Evolutionary conservation across 139 green algal species (phyloP).

Genomic region (Coelastrella sp.): DNA sequence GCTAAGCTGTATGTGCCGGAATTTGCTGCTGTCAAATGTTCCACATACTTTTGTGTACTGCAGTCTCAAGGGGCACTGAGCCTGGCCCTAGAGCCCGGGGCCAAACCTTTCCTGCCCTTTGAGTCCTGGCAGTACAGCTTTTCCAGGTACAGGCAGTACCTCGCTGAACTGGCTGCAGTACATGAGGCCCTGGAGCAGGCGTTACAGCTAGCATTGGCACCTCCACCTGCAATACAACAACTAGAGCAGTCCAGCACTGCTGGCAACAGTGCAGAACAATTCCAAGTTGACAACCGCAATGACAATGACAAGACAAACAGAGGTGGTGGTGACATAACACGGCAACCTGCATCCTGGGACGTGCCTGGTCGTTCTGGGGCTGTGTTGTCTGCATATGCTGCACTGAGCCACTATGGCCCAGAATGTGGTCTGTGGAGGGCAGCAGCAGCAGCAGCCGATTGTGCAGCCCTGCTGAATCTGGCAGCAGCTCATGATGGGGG

Average conservation of each 20-base stretch:
- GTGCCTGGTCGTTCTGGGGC: background rate
- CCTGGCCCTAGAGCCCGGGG: background rate
- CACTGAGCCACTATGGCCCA: slow-evolving; percentile 16
- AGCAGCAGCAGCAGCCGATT: slow-evolving; percentile 9
- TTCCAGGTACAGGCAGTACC: slow-evolving; percentile 51
- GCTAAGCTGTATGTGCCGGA: background rate
- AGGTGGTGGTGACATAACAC: background rate
- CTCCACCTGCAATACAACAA: background rate
- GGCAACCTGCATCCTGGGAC: background rate
- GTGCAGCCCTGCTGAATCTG: background rate
- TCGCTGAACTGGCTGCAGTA: slow-evolving; percentile 52
- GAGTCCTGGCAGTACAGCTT: slow-evolving; percentile 48
- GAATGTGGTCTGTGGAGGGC: background rate
- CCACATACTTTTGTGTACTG: background rate
- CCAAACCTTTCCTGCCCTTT: slow-evolving; percentile 49
- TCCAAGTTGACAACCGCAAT: background rate
- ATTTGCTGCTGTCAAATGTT: background rate
- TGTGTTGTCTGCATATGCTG: background rate
- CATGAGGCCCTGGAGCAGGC: slow-evolving; percentile 51
- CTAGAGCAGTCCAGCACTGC: background rate
- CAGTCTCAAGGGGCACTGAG: slow-evolving; percentile 37
- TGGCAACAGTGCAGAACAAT: background rate
- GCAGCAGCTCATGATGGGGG: background rate
- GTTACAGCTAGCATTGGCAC: background rate
- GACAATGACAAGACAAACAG: background rate